Conservation (phyloP, 129 eudicot genomes). For the Artemisia annua region DNA sequence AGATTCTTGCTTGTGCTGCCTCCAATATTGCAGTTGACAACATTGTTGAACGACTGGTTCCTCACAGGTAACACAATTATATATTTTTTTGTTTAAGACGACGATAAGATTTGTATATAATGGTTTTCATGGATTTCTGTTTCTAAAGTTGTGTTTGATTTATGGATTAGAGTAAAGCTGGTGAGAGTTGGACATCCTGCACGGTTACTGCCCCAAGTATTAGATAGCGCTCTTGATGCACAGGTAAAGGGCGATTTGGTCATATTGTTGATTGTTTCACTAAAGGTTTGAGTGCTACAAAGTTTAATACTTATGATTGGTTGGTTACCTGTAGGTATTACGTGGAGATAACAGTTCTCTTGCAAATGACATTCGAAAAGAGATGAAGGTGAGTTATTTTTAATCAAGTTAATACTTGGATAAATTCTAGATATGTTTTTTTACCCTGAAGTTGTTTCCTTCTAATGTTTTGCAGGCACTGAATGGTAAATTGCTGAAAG, state of each 20-base stretch:
- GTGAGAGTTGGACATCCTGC: constrained; percentile 99
- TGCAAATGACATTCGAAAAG: constrained; percentile 98
- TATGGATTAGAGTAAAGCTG: constrained; percentile 72
- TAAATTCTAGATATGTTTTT: not conserved
- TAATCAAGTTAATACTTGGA: constrained; percentile 6
- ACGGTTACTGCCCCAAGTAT: constrained; percentile 90
- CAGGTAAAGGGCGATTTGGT: constrained; percentile 42
- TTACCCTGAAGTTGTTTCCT: not conserved
- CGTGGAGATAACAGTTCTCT: constrained; percentile 96
- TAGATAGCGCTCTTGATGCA: constrained; percentile 95
- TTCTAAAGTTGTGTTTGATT: constrained; percentile 11
- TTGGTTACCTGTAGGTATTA: constrained; percentile 59
- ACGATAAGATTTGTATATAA: not conserved
- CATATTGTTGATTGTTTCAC: not conserved
- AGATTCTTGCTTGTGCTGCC: constrained; percentile 98
- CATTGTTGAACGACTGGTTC: constrained; percentile 94
- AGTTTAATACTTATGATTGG: not conserved
- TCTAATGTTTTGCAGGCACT: constrained; percentile 50
- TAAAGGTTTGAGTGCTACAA: not conserved
- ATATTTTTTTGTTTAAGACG: not conserved
- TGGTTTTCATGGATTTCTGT: not conserved
- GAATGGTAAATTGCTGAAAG: constrained; percentile 77
- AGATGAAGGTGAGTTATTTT: constrained; percentile 67
- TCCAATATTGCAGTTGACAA: constrained; percentile 98
- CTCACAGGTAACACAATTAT: constrained; percentile 62